Evolutionary conservation across 1,284 basidiomycete genomes (phyloP).

Genomic region (Microbotryomycetes sp.): DNA sequence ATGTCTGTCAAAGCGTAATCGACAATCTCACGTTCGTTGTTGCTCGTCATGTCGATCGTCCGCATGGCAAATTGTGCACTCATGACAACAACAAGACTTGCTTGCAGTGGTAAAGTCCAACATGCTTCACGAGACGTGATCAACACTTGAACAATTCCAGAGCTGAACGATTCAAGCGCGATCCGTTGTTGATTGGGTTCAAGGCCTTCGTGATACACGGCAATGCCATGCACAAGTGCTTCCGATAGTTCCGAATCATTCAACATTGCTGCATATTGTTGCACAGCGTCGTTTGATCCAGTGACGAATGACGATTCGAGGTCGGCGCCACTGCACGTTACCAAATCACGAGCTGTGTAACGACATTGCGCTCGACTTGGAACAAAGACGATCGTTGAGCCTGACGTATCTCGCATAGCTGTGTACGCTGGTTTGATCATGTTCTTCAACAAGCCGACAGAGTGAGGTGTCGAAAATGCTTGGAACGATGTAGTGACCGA

Average conservation of each 20-base stretch:
- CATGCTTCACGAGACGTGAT: constrained; percentile 74
- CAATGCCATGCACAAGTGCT: constrained; percentile 80
- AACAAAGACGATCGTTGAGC: constrained; percentile 72
- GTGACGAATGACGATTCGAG: constrained; percentile 50
- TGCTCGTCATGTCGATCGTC: neutral
- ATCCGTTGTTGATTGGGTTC: constrained; percentile 63
- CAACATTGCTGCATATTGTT: constrained; percentile 55
- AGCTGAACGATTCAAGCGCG: constrained; percentile 74
- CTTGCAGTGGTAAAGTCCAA: constrained; percentile 78
- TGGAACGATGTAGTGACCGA: constrained; percentile 63
- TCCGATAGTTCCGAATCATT: constrained; percentile 63
- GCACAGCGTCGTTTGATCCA: constrained; percentile 51
- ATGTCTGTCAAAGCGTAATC: constrained; percentile 79
- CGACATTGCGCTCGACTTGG: constrained; percentile 76
- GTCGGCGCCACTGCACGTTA: constrained; percentile 78
- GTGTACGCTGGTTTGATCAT: constrained; percentile 86
- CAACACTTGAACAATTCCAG: constrained; percentile 73
- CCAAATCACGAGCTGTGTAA: constrained; percentile 71
- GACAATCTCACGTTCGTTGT: constrained; percentile 38
- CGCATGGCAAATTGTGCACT: constrained; percentile 69
- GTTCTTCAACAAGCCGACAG: constrained; percentile 76
- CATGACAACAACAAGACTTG: constrained; percentile 77
- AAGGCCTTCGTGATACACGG: constrained; percentile 74
- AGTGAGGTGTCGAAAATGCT: constrained; percentile 80
- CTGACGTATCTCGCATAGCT: constrained; percentile 49